Evolutionary conservation across 768 basidiomycete species (phyloP).

Genomic region (Pleurotus pulmonarius): DNA sequence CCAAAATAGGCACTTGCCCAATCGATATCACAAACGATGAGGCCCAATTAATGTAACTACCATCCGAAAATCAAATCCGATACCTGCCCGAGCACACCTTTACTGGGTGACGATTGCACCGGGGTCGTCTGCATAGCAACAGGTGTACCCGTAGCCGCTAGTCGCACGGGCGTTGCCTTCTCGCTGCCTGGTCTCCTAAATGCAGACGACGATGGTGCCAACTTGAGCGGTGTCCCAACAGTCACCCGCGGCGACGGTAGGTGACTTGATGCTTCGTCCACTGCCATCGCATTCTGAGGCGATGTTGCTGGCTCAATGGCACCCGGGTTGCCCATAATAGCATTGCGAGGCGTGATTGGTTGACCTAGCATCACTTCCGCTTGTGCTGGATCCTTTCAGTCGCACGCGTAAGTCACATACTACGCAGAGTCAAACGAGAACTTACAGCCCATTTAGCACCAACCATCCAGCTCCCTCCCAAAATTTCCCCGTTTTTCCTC

Average conservation of each 20-base stretch:
- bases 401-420: background rate
- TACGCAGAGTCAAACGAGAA: conserved; percentile 13
- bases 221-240: conserved; percentile 67
- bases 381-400: conserved; percentile 53
- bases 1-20: too few species aligned
- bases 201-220: conserved; percentile 70
- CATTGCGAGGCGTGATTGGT: conserved; percentile 19
- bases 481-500: conserved; percentile 77
- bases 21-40: too few species aligned
- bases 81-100: conserved; percentile 67
- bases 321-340: conserved; percentile 12
- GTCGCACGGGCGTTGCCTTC: conserved; percentile 10
- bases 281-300: conserved; percentile 39
- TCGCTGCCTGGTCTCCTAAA: conserved; percentile 50
- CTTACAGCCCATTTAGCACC: conserved; percentile 84
- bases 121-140: conserved; percentile 5
- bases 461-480: conserved; percentile 77
- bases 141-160: conserved; percentile 5
- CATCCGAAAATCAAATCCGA: conserved; percentile 82
- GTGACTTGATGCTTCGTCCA: conserved; percentile 35
- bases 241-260: conserved; percentile 27
- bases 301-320: conserved; percentile 10
- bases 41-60: conserved; percentile 32
- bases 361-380: conserved; percentile 52
- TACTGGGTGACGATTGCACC: conserved; percentile 35